Conservation (phyloP, 1,284 basidiomycete species). For the Quambalaria eucalypti region DNA sequence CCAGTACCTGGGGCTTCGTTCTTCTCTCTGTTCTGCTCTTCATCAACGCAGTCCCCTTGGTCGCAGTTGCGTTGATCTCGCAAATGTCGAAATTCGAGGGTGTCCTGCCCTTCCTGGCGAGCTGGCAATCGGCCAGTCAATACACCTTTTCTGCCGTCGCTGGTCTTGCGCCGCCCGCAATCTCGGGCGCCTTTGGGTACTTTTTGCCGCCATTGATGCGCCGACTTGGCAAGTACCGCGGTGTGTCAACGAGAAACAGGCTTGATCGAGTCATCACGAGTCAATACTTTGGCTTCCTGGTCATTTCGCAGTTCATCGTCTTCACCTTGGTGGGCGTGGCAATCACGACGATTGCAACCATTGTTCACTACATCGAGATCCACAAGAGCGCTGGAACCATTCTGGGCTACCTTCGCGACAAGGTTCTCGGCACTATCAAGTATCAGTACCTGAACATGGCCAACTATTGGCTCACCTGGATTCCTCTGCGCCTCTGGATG, state of each 20-base stretch:
- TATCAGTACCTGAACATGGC: slow-evolving; percentile 36
- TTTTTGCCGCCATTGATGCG: slow-evolving; percentile 40
- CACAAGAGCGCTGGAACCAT: slow-evolving; percentile 19
- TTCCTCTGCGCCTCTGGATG: slow-evolving; percentile 73
- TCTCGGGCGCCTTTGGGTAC: slow-evolving; percentile 32
- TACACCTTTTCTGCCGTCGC: slow-evolving; percentile 38
- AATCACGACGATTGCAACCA: slow-evolving; percentile 25
- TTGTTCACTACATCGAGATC: slow-evolving; percentile 20
- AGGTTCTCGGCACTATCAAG: slow-evolving; percentile 23
- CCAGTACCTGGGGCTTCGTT: slow-evolving; percentile 28
- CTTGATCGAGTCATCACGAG: slow-evolving; percentile 29
- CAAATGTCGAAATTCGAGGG: slow-evolving; percentile 34
- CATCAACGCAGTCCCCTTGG: slow-evolving; percentile 38
- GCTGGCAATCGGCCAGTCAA: slow-evolving; percentile 20
- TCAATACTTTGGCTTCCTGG: slow-evolving; percentile 42
- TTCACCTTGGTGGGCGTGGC: slow-evolving; percentile 43
- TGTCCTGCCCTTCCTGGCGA: slow-evolving; percentile 23
- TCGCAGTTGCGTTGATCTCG: slow-evolving; percentile 34
- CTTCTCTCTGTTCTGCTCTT: slow-evolving; percentile 32
- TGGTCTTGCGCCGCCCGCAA: slow-evolving; percentile 36
- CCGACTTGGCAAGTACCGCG: slow-evolving; percentile 40
- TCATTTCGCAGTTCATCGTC: slow-evolving; percentile 43
- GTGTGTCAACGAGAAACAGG: slow-evolving; percentile 31
- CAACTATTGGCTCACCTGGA: slow-evolving; percentile 46
- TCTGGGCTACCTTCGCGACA: slow-evolving; percentile 17